These are phyloP conservation scores for Alnus glutinosa DNA, from an alignment of 306 rosid species.

Conservation along the genomic window DNA sequence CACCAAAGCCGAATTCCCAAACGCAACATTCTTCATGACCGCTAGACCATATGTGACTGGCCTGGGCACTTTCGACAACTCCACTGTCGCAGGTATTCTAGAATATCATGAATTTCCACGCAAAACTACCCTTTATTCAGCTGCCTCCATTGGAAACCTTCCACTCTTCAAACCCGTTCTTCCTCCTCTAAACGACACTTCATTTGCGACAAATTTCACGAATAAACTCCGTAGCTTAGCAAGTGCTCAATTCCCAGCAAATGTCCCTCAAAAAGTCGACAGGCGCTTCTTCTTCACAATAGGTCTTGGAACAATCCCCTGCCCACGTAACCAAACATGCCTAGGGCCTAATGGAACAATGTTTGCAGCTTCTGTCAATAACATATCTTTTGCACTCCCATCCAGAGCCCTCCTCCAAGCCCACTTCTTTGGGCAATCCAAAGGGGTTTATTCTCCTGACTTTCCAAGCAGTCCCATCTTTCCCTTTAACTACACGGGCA, in stretches of 20 bases:
- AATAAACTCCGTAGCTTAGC: constrained; percentile 3
- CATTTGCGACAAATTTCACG: not conserved
- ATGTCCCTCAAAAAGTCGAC: constrained; percentile 6
- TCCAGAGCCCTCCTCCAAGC: constrained; percentile 7
- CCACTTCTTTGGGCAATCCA: constrained; percentile 12
- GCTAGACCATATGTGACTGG: constrained; percentile 17
- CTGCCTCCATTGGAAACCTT: not conserved
- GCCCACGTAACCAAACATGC: not conserved
- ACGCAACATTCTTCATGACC: constrained; percentile 11
- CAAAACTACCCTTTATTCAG: not conserved
- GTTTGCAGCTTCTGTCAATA: constrained; percentile 1
- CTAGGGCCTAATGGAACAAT: constrained; percentile 2
- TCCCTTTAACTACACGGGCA: constrained; percentile 1
- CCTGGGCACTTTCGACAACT: constrained; percentile 1
- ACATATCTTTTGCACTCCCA: constrained; percentile 6
- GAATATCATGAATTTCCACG: not conserved
- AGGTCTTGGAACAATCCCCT: constrained; percentile 3
- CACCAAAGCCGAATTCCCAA: constrained; percentile 8
- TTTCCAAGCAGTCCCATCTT: not conserved
- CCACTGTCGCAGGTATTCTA: constrained; percentile 4
- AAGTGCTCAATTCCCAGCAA: constrained; percentile 14
- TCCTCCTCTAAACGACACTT: constrained; percentile 8
- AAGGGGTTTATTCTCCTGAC: constrained; percentile 2
- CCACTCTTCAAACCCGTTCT: constrained; percentile 3
- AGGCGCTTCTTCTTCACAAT: not conserved